phyloP scores from a whole-genome alignment of 148 eudicot genomes.

The Vaccinium vitisidaea region DNA sequence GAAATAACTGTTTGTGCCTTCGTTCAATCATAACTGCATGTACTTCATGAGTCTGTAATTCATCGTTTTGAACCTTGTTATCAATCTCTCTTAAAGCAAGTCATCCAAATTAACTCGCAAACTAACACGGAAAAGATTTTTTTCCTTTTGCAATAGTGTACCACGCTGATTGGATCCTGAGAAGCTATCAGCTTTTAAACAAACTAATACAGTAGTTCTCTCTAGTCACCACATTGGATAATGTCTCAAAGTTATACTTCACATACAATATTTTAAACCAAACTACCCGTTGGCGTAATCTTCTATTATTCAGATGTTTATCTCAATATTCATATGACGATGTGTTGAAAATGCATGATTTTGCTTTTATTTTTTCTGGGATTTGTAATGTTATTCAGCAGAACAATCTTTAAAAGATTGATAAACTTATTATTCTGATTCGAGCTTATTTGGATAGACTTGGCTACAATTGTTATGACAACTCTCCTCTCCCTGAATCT shows the following conservation, averaged over 20 bases:
- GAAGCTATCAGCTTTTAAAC: not conserved
- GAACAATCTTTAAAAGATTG: not conserved
- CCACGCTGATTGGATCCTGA: not conserved
- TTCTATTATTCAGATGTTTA: too few species aligned
- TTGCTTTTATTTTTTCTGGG: not conserved
- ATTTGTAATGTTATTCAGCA: not conserved
- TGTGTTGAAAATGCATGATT: not conserved
- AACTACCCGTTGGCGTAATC: not conserved
- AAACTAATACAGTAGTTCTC: not conserved
- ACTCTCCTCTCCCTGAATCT: not conserved
- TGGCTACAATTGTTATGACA: not conserved
- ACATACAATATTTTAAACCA: not conserved
- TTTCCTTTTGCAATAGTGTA: not conserved
- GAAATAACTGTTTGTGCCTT: not conserved
- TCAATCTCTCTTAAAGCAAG: not conserved
- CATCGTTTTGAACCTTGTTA: not conserved
- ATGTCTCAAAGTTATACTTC: not conserved
- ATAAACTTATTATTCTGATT: not conserved
- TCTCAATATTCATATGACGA: not conserved
- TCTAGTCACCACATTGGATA: not conserved
- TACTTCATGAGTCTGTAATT: not conserved
- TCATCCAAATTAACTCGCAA: not conserved
- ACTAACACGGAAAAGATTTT: not conserved
- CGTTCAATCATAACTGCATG: not conserved
- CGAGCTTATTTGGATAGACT: not conserved